Evolutionary conservation across 169 alveolate species (phyloP).

Genomic region (Eimeria zaria): DNA sequence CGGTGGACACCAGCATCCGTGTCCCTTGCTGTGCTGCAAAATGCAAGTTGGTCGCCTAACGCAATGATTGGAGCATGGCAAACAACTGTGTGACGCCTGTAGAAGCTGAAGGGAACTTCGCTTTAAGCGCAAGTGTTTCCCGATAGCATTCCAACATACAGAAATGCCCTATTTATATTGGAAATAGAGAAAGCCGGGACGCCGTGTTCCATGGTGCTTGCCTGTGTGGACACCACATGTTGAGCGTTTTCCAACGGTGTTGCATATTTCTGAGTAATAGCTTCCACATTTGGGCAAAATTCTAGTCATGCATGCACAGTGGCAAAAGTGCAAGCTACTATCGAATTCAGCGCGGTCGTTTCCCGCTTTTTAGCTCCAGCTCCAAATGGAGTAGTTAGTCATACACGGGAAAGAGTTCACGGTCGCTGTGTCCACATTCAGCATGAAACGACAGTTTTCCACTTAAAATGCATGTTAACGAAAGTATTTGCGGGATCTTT

Average conservation of each 20-base stretch:
- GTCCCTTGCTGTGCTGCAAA: background rate
- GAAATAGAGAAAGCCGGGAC: constrained; percentile 74
- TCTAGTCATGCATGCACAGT: too few relatives aligned
- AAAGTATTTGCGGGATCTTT: background rate
- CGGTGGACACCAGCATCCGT: too few relatives aligned
- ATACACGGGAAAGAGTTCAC: background rate
- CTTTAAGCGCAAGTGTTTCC: background rate
- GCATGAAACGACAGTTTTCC: background rate
- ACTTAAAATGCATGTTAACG: background rate
- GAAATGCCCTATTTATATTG: constrained; percentile 85
- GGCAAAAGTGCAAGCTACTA: background rate
- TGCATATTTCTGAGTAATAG: too few relatives aligned
- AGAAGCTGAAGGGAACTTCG: background rate
- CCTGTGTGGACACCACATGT: constrained; percentile 47
- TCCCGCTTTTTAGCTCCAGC: background rate
- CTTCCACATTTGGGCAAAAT: too few relatives aligned
- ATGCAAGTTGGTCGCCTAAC: background rate
- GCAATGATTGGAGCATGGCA: background rate
- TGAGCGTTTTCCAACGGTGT: constrained; percentile 89
- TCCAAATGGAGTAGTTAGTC: background rate
- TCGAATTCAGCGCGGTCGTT: background rate
- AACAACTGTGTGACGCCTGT: background rate
- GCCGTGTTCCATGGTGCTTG: constrained; percentile 96
- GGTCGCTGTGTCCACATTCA: background rate
- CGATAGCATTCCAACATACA: constrained; percentile 90